Evolutionary conservation across 2,329 filamentous ascomycete genomes (phyloP).

Genomic region (Lachnellula cervina): DNA sequence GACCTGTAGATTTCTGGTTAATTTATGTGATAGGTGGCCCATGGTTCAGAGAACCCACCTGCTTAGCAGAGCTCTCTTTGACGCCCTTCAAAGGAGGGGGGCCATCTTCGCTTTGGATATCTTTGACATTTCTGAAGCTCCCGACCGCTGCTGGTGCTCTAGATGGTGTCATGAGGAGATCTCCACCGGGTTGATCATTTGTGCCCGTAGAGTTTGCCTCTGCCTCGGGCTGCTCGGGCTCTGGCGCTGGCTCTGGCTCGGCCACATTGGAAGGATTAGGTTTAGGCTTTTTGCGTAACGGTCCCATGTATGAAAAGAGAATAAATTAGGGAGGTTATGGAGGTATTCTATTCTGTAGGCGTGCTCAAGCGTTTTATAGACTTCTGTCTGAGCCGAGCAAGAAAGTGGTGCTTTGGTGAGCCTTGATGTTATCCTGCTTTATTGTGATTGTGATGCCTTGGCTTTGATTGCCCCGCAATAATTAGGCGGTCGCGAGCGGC

Average conservation of each 20-base stretch:
- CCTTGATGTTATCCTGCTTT: too few relatives aligned
- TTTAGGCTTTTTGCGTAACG: slow-evolving; percentile 22
- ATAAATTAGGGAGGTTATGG: background rate
- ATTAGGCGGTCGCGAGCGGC: slow-evolving; percentile 1
- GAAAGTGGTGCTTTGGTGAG: too few relatives aligned
- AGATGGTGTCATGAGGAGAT: background rate
- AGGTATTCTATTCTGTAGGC: background rate
- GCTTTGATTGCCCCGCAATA: too few relatives aligned
- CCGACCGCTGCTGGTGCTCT: background rate
- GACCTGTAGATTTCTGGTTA: slow-evolving; percentile 16
- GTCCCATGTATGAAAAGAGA: slow-evolving; percentile 26
- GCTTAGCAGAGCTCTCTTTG: slow-evolving; percentile 10
- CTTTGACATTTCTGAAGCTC: slow-evolving; percentile 2
- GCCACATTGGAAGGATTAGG: slow-evolving; percentile 21
- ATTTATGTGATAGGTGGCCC: background rate
- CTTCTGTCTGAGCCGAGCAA: background rate
- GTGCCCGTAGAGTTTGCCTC: slow-evolving; percentile 3
- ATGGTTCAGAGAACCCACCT: slow-evolving; percentile 6
- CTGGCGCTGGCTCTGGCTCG: slow-evolving; percentile 1
- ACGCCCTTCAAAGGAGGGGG: slow-evolving; percentile 9
- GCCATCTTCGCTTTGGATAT: slow-evolving; percentile 8
- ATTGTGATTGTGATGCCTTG: too few relatives aligned
- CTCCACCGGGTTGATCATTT: background rate
- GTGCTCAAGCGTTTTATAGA: background rate
- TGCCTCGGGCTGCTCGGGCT: background rate